Evolutionary conservation across 805 yeast genomes (phyloP).

Genomic region (Metschnikowia arizonensis): DNA sequence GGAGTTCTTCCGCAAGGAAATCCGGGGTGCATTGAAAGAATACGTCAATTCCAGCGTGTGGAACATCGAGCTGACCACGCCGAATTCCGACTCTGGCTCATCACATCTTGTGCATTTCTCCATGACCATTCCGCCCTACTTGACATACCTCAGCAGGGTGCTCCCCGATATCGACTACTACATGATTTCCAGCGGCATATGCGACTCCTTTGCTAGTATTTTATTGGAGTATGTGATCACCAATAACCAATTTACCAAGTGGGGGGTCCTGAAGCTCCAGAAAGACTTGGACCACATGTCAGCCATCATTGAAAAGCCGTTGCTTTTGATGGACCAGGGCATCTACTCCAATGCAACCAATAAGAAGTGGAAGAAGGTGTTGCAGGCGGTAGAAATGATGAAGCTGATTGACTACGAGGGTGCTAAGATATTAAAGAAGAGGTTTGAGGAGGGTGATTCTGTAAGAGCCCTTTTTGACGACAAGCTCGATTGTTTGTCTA

Average conservation of each 20-base stretch:
- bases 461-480: slow-evolving; percentile 22
- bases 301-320: slow-evolving; percentile 16
- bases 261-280: slow-evolving; percentile 32
- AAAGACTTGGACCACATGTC: slow-evolving; percentile 26
- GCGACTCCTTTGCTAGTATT: slow-evolving; percentile 25
- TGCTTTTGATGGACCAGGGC: slow-evolving; percentile 17
- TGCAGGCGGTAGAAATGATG: slow-evolving; percentile 30
- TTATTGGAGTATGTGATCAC: slow-evolving; percentile 37
- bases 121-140: slow-evolving; percentile 24
- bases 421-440: slow-evolving; percentile 20
- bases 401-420: slow-evolving; percentile 21
- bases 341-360: slow-evolving; percentile 23
- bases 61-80: slow-evolving; percentile 20
- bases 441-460: slow-evolving; percentile 12
- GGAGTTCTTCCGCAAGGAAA: slow-evolving; percentile 32
- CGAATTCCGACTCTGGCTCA: slow-evolving; percentile 17
- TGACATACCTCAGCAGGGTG: slow-evolving; percentile 21
- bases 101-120: slow-evolving; percentile 23
- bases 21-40: slow-evolving; percentile 28
- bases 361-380: slow-evolving; percentile 22
- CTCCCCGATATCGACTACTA: slow-evolving; percentile 31
- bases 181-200: slow-evolving; percentile 25
- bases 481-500: slow-evolving; percentile 18
- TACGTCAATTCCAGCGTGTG: slow-evolving; percentile 38
- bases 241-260: slow-evolving; percentile 33